Evolutionary conservation across 2,329 filamentous ascomycete species (phyloP), one percentile per base, ranked within the genome.

Genomic region (Thielaviopsis ethacetica): DNA sequence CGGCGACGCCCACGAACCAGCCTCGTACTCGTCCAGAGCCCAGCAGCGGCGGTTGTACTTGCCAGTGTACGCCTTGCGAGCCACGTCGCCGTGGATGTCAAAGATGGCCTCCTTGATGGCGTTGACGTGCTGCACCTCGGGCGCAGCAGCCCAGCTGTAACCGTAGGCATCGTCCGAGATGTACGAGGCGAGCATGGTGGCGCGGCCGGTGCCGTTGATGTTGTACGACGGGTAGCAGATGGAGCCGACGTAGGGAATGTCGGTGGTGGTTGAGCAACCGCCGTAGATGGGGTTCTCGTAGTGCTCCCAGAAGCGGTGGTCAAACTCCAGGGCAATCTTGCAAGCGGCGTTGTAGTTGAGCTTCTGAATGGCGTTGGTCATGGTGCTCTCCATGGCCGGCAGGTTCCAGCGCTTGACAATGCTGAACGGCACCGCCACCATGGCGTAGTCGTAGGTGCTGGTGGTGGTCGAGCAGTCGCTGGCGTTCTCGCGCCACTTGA

Each of bases 201-300:
- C 83, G 0, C 80, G 81, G 0, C 81, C 77, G 0, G 77, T 80
- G 49, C 75, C 75, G 70, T 86, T 86, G 67, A 86, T 72, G 62
- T 80, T 73, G 71, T 85, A 86, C 5, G 78, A 77, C 0, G 84
- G 84, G 68, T 86, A 87, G 73, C 82, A 86, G 62, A 85, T 74
- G 53, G 69, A 75, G 24, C 81, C 79, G 58, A 86, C 75, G 26
- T 80, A 79, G 0, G 80, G 75, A 58, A 85, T 83, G 63, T 85
- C 78, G 19, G 53, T 57, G 0, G 63, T 63, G 2, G 74, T 74
- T 53, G 76, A 78, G 65, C 83, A 86, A 6, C 82, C 80, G 13
- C 85, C 84, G 61, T 79, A 73, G 66, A 88, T 87, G 5, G 76
- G 75, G 54, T 72, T 72, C 30, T 70, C 67, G 54, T 69, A 70